phyloP scores from a whole-genome alignment of 495 filamentous ascomycete genomes.

The Bombardia bombarda region DNA sequence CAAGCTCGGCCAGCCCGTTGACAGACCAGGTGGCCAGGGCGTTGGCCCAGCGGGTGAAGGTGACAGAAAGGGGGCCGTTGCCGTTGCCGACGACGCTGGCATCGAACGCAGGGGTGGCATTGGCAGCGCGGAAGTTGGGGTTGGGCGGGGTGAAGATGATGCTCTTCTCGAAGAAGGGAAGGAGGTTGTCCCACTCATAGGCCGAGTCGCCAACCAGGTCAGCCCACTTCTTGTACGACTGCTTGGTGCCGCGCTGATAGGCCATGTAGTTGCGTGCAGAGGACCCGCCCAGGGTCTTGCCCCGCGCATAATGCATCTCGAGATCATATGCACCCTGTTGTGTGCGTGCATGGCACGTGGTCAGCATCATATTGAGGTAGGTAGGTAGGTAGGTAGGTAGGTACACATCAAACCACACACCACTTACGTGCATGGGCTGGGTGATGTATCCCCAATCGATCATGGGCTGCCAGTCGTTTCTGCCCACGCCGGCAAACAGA shows the following conservation, averaged over 20 bases:
- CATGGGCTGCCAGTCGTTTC: conserved; percentile 25
- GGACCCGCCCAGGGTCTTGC: conserved; percentile 37
- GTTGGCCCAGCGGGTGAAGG: conserved; percentile 15
- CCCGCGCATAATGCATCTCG: conserved; percentile 30
- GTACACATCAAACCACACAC: too few species aligned
- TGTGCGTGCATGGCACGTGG: too few species aligned
- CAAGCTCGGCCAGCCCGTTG: conserved; percentile 25
- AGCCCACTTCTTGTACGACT: conserved; percentile 40
- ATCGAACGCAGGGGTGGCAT: conserved; percentile 19
- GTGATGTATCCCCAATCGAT: conserved; percentile 44
- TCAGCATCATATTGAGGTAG: too few species aligned
- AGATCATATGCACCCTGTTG: conserved; percentile 25
- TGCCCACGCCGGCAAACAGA: too few species aligned
- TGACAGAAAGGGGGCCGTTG: conserved; percentile 14
- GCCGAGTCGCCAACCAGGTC: conserved; percentile 33
- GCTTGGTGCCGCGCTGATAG: conserved; percentile 30
- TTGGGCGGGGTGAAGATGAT: conserved; percentile 25
- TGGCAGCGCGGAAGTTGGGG: conserved; percentile 10
- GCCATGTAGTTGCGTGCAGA: conserved; percentile 47
- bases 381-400: too few species aligned
- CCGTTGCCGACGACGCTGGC: conserved; percentile 10
- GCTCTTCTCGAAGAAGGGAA: conserved; percentile 36
- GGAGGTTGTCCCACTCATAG: conserved; percentile 36
- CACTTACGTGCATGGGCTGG: conserved; percentile 7
- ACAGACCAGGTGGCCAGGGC: conserved; percentile 25